Evolutionary conservation across 345 rosid species (phyloP).

Genomic region (Eucalyptus coolabah): DNA sequence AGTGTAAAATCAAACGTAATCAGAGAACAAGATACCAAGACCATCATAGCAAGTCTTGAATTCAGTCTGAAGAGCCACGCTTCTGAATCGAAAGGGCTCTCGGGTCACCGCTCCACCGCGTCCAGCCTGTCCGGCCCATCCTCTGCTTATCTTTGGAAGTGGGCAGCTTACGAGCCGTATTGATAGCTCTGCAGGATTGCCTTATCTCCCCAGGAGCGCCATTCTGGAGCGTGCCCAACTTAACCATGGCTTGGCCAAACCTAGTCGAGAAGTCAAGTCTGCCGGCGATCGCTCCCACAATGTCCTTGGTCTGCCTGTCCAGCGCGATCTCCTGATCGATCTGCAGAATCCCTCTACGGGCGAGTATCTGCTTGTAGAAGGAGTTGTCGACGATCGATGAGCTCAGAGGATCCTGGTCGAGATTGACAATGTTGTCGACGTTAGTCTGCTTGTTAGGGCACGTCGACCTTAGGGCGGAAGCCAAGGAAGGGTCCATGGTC

Average conservation of each 20-base stretch:
- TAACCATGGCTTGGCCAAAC: constrained; percentile 55
- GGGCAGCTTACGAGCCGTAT: neutral
- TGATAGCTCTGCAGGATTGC: constrained; percentile 28
- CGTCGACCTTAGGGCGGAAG: neutral
- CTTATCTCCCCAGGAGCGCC: constrained; percentile 30
- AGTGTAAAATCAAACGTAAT: neutral
- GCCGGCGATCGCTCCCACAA: constrained; percentile 6
- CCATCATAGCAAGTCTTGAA: neutral
- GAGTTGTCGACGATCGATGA: constrained; percentile 32
- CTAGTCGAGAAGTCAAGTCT: constrained; percentile 14
- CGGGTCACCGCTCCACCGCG: neutral
- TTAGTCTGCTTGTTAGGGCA: neutral
- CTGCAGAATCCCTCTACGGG: constrained; percentile 26
- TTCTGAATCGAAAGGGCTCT: neutral
- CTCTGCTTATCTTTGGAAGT: neutral
- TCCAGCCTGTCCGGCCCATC: neutral
- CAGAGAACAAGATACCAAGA: neutral
- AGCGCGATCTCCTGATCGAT: constrained; percentile 38
- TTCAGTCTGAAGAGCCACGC: neutral
- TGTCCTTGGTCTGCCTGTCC: constrained; percentile 11
- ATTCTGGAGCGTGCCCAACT: constrained; percentile 19
- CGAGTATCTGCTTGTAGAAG: constrained; percentile 25
- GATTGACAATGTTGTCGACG: neutral
- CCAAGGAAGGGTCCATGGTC: constrained; percentile 33
- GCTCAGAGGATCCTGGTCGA: constrained; percentile 28